Conservation (phyloP, 1,139 yeast genomes). For the Scheffersomyces quercinus region DNA sequence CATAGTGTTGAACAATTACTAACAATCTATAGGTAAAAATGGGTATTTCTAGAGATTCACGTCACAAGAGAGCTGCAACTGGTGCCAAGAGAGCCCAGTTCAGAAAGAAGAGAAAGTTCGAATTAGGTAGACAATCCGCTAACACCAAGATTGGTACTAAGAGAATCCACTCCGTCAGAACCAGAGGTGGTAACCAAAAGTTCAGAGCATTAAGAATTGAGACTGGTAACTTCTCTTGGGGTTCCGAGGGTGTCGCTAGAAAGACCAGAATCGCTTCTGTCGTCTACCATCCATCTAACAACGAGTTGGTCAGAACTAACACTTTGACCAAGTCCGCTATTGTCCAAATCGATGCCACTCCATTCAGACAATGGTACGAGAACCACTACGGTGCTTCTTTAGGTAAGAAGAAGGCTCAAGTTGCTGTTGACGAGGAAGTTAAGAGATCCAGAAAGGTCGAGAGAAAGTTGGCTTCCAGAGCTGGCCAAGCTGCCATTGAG, state of each 20-base stretch:
- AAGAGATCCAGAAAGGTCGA: constrained; percentile 80
- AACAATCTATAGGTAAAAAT: constrained; percentile 44
- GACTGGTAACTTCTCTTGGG: constrained; percentile 99
- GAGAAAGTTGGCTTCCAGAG: constrained; percentile 91
- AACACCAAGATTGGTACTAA: constrained; percentile 99
- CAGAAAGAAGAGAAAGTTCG: constrained; percentile 99
- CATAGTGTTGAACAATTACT: constrained; percentile 18
- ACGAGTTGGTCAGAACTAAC: constrained; percentile 99
- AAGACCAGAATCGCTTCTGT: constrained; percentile 99
- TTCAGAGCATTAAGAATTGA: constrained; percentile 99
- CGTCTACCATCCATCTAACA: constrained; percentile 99
- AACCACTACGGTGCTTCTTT: constrained; percentile 93
- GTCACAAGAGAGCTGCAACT: constrained; percentile 99
- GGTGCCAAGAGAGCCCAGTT: constrained; percentile 99
- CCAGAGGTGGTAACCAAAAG: constrained; percentile 99
- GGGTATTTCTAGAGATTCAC: constrained; percentile 99
- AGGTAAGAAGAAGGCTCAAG: constrained; percentile 73
- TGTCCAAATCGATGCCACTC: constrained; percentile 99
- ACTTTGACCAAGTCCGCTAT: constrained; percentile 98
- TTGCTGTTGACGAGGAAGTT: constrained; percentile 50
- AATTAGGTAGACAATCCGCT: constrained; percentile 99
- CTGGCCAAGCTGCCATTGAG: constrained; percentile 82
- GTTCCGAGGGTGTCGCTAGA: constrained; percentile 96
- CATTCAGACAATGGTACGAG: constrained; percentile 99
- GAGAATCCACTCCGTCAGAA: constrained; percentile 98